phyloP scores from a whole-genome alignment of 2,329 filamentous ascomycete genomes.

The Calonectria fujianensis region DNA sequence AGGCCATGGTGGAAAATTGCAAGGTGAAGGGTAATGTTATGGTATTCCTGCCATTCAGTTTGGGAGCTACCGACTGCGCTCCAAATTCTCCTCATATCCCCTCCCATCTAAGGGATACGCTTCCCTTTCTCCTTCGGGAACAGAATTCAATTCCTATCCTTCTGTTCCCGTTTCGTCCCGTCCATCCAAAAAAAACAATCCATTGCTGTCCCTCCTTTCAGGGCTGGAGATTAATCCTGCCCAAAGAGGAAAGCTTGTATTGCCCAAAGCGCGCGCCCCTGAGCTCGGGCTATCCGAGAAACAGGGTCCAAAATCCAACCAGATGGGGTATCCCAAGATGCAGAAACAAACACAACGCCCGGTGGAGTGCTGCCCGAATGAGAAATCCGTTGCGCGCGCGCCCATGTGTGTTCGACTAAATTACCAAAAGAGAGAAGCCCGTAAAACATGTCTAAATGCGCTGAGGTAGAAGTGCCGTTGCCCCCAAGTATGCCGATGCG shows the following conservation, averaged over 20 bases:
- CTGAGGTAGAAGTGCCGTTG: constrained; percentile 36
- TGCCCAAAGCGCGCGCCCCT: constrained; percentile 5
- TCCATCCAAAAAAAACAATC: neutral
- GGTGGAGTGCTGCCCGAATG: constrained; percentile 23
- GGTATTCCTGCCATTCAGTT: constrained; percentile 63
- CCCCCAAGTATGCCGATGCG: constrained; percentile 33
- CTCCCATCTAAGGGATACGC: constrained; percentile 29
- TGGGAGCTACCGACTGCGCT: constrained; percentile 51
- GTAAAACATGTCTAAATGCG: constrained; percentile 50
- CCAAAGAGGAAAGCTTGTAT: neutral
- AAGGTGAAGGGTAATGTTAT: constrained; percentile 53
- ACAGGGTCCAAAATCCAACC: constrained; percentile 41
- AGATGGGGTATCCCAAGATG: constrained; percentile 53
- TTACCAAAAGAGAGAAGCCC: constrained; percentile 35
- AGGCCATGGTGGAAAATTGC: neutral
- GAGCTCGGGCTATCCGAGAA: constrained; percentile 34
- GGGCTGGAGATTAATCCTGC: neutral
- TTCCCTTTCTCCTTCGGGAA: constrained; percentile 14
- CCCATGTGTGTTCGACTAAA: constrained; percentile 29
- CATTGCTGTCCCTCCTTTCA: neutral
- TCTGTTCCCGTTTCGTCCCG: neutral
- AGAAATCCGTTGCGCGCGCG: constrained; percentile 9
- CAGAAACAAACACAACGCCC: constrained; percentile 50
- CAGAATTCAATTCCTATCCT: constrained; percentile 31
- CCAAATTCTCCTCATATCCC: constrained; percentile 36